Base-by-base conservation (phyloP, 1,284 basidiomycete genomes). In the Leccinum variabile region DNA sequence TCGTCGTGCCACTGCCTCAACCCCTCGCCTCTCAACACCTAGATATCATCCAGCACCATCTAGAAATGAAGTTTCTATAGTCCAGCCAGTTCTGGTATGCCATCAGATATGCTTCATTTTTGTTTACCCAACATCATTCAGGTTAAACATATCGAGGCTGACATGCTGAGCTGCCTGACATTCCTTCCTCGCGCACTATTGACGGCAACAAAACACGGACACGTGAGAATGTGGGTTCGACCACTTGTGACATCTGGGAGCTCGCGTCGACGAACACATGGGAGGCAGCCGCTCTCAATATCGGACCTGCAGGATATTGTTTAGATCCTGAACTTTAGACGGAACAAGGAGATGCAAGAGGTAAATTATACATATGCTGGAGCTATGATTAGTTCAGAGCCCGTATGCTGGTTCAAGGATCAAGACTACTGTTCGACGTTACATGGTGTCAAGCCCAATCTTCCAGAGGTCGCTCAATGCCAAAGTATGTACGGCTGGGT, bases 1-100 rank as follows among this genome's bases (percentile, higher is more conserved):
- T 59, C 83, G 87, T 59, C 82, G 86, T 62, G 84, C 81, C 67
- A 46, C 68, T 33, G 76, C 83, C 50, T 88, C 86, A 3, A 82
- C 81, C 2, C 75, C 82, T 18, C 84, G 86, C 68, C 81, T 90
- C 39, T 70, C 76, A 3, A 76, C 81, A 11, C 80, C 85, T 16
- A 82, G 86, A 28, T 94, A 89, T 70, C 95, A 97, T 71, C 86
- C 92, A 14, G 90, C 95, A 1, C 93, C 94, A 2, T 92, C 93
- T 2, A 82, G 94, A 30, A 93, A 91, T 65, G 95, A 97, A 68
- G 89, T 97, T 7, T 91, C 95, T 4, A 85, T 94, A 32, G 87
- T 97, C 3, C 95, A 97, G 71, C 95, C 95, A 30, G 92, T 97
- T 41, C 79, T 97, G 68, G 92, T 94, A 72, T 68, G 90, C 16